Evolutionary conservation across 75 land plant species (phyloP).

Genomic region (Isoetes taiwanensis): DNA sequence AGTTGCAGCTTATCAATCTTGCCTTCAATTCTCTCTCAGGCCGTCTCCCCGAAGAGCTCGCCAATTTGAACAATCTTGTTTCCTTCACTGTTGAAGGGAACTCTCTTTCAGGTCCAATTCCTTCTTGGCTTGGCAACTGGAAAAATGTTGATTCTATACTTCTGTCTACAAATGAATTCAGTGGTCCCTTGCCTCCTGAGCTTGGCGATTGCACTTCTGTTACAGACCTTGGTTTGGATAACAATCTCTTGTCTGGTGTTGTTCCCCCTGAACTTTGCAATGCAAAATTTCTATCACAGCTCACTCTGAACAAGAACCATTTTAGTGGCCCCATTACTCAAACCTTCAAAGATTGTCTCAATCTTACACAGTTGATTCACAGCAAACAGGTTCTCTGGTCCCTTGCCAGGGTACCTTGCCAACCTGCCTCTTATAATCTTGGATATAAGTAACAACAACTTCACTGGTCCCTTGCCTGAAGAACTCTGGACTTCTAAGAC

Average conservation of each 20-base stretch:
- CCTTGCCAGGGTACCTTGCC: conserved; percentile 40
- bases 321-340: conserved; percentile 30
- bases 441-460: conserved; percentile 39
- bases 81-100: conserved; percentile 34
- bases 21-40: conserved; percentile 43
- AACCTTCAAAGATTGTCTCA: conserved; percentile 28
- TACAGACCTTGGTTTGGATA: conserved; percentile 21
- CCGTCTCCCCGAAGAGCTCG: conserved; percentile 26
- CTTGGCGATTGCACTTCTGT: conserved; percentile 17
- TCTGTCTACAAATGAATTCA: conserved; percentile 31
- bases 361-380: conserved; percentile 31
- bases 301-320: conserved; percentile 27
- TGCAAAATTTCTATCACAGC: conserved; percentile 7
- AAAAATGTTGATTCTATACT: conserved; percentile 14
- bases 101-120: conserved; percentile 40
- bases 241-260: conserved; percentile 35
- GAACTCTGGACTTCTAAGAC: conserved; percentile 36
- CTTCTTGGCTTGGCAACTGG: conserved; percentile 47
- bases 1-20: conserved; percentile 34
- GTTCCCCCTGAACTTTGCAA: conserved; percentile 38
- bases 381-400: conserved; percentile 38
- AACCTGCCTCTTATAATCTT: conserved; percentile 45
- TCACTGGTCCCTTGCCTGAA: conserved; percentile 41
- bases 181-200: conserved; percentile 33
- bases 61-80: conserved; percentile 12